A percentile compares a stretch with the other conserved stretches of the same genome.
These are phyloP conservation scores for Pseudogymnoascus sp. DNA, from an alignment of 2,329 filamentous ascomycete species.

Conservation along the genomic window DNA sequence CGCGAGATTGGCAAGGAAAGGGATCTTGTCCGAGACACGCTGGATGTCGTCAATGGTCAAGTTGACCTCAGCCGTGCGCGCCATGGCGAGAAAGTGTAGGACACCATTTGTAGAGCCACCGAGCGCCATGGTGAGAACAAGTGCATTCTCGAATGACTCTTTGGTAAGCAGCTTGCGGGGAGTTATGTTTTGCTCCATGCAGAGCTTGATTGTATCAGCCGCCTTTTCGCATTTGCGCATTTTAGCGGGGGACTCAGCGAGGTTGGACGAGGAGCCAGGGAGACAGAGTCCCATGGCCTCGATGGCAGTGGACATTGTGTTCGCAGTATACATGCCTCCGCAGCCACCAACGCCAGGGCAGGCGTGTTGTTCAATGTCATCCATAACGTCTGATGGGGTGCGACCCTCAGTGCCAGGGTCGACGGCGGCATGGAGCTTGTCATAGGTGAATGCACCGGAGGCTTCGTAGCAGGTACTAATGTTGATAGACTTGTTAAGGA, in stretches of 20 bases:
- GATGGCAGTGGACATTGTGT: conserved; percentile 66
- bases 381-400: conserved; percentile 68
- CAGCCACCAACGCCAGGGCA: conserved; percentile 63
- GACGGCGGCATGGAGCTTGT: conserved; percentile 65
- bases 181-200: conserved; percentile 61
- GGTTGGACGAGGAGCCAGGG: conserved; percentile 61
- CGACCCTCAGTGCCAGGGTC: conserved; percentile 58
- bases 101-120: conserved; percentile 65
- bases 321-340: conserved; percentile 69
- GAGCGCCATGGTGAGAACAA: conserved; percentile 66
- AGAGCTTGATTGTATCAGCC: conserved; percentile 58
- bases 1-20: conserved; percentile 62
- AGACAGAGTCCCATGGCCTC: conserved; percentile 63
- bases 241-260: conserved; percentile 58
- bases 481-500: conserved; percentile 74
- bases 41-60: conserved; percentile 63
- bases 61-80: conserved; percentile 56
- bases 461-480: conserved; percentile 86
- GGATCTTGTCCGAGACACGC: conserved; percentile 59
- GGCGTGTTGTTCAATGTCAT: conserved; percentile 63
- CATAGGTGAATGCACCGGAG: conserved; percentile 72
- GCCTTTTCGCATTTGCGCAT: conserved; percentile 63
- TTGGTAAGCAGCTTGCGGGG: conserved; percentile 60
- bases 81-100: conserved; percentile 65
- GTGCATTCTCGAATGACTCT: conserved; percentile 60